Base-by-base conservation (phyloP, 179 eudicot species). In the Nepenthes alata region DNA sequence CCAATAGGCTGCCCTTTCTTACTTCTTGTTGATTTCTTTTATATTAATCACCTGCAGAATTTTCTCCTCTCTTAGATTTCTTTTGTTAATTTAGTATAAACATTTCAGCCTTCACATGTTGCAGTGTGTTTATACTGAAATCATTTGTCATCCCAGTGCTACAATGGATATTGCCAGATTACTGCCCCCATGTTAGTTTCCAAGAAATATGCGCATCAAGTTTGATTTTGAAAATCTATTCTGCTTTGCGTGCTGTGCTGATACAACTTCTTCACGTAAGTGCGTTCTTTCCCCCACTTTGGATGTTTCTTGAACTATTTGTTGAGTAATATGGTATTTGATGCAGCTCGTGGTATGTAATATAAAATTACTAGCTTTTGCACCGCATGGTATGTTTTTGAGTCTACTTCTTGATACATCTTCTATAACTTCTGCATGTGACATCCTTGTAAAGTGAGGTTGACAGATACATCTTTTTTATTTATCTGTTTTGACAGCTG, bases 181-280 rank as follows among this genome's bases (percentile, higher is more conserved):
- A 70, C 47, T 85, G 89, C 77, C 85, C 80, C 48, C 76, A 67
- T 37, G 60, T 49, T 36, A 53, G 53, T 51, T 66, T 66, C 64
- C 72, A 66, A 77, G 83, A 77, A 67, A 57, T 65, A 36, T 91
- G 91, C 71, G 66, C 72, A 16, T 69, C 63, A 72, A 83, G 69
- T 66, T 71, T 76, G 62, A 48, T 81, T 58, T 64, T 74, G 60
- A 70, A 71, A 59, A 55, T 84, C 47, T 85, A 89, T 77, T 71
- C 81, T 44, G 67, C 67, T 64, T 66, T 83, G 69, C 87, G 85
- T 53, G 36, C 48, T 66, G 83, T 82, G 65, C 82, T 91, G 60
- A 73, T 83, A 50, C 85, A 81, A 67, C 84, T 91, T 50, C 61
- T 91, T 68, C 84, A 86, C 75, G 98, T 91, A 77, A 89, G 98